Evolutionary conservation across 2,329 filamentous ascomycete species (phyloP).

Genomic region (Alternaria arborescens): DNA sequence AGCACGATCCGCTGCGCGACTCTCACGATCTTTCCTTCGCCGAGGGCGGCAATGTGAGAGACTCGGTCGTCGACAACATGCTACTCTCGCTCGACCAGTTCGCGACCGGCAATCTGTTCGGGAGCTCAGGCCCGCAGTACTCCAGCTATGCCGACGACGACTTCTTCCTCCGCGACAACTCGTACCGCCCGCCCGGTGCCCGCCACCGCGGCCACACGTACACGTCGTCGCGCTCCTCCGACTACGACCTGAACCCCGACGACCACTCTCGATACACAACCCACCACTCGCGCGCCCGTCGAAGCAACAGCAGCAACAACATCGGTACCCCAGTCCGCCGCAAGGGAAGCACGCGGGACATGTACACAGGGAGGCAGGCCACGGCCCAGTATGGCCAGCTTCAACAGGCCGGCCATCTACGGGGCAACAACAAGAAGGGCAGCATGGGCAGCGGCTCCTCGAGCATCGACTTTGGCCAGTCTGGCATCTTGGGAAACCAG

Average conservation of each 20-base stretch:
- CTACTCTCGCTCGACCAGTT: slow-evolving; percentile 86
- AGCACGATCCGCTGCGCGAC: slow-evolving; percentile 56
- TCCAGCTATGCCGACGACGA: slow-evolving; percentile 50
- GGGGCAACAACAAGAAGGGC: slow-evolving; percentile 64
- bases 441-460: slow-evolving; percentile 77
- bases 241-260: slow-evolving; percentile 57
- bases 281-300: slow-evolving; percentile 63
- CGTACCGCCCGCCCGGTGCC: slow-evolving; percentile 42
- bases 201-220: slow-evolving; percentile 67
- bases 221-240: slow-evolving; percentile 67
- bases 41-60: slow-evolving; percentile 72
- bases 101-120: slow-evolving; percentile 32
- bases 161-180: slow-evolving; percentile 48
- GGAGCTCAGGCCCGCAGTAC: slow-evolving; percentile 33
- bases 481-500: slow-evolving; percentile 66
- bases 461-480: slow-evolving; percentile 71
- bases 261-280: slow-evolving; percentile 54
- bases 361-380: slow-evolving; percentile 30
- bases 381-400: slow-evolving; percentile 40
- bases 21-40: slow-evolving; percentile 88
- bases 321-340: slow-evolving; percentile 53
- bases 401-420: slow-evolving; percentile 41
- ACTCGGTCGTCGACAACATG: slow-evolving; percentile 96
- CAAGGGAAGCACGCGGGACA: slow-evolving; percentile 49
- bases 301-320: slow-evolving; percentile 83